Percentiles rank a stretch among this genome's conserved stretches.
phyloP scores from a whole-genome alignment of 257 asterid genomes.

The Echium plantagineum region DNA sequence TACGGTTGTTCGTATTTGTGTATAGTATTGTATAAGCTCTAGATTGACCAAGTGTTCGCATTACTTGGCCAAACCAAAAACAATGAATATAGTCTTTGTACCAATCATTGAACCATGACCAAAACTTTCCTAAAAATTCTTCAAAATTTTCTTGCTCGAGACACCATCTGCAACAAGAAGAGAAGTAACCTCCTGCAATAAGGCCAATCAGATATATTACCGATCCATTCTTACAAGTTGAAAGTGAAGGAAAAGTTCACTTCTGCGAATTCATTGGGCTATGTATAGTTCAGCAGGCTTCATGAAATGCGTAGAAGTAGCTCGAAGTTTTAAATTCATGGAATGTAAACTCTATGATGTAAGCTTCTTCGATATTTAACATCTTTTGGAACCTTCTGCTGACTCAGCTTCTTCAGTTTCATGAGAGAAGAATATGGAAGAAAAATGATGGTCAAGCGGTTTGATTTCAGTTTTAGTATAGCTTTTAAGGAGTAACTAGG shows the following conservation, averaged over 20 bases:
- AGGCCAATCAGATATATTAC: constrained; percentile 1
- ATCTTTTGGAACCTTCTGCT: neutral
- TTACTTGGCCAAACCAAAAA: neutral
- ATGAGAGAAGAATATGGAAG: neutral
- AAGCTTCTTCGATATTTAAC: no score
- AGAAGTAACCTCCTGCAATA: constrained; percentile 74
- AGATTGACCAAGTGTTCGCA: neutral
- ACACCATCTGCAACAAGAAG: constrained; percentile 75
- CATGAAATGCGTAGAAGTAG: neutral
- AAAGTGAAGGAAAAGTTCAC: neutral
- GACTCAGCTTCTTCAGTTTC: neutral
- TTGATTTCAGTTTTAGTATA: no score
- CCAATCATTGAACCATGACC: neutral
- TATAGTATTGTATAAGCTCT: neutral
- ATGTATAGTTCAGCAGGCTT: neutral
- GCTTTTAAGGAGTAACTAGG: neutral
- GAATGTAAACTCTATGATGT: no score
- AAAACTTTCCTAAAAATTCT: constrained; percentile 31
- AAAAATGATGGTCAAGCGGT: no score
- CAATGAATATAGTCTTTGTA: neutral
- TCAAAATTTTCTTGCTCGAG: constrained; percentile 51
- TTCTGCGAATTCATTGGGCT: neutral
- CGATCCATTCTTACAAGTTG: neutral
- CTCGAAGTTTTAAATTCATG: neutral
- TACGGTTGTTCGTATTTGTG: neutral